A percentile compares a stretch with the other conserved stretches of the same genome.
phyloP scores from a whole-genome alignment of 2,329 filamentous ascomycete genomes.

The Aspergillus chevalieri region DNA sequence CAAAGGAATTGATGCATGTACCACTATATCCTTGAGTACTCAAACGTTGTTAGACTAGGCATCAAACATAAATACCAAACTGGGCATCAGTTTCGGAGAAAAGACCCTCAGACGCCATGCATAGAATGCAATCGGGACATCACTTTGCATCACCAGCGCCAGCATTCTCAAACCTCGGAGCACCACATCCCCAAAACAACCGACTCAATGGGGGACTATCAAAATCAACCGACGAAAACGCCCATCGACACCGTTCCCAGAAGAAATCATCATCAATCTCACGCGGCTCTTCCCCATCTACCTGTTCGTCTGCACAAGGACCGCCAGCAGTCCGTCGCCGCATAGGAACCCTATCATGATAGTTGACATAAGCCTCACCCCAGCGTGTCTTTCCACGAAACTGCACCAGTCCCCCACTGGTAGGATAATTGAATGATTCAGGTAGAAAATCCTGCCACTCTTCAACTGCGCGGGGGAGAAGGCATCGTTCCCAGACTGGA shows the following conservation, averaged over 20 bases:
- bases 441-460: slow-evolving; percentile 47
- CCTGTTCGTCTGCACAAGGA: too few species aligned
- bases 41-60: too few species aligned
- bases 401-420: slow-evolving; percentile 34
- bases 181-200: slow-evolving; percentile 9
- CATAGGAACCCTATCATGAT: slow-evolving; percentile 16
- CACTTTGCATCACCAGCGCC: background rate
- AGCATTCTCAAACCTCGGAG: background rate
- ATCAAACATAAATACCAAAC: too few species aligned
- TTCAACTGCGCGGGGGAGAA: slow-evolving; percentile 40
- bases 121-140: too few species aligned
- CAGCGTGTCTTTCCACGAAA: slow-evolving; percentile 25
- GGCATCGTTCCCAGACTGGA: slow-evolving; percentile 25
- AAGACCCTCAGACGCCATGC: too few species aligned
- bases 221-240: slow-evolving; percentile 4
- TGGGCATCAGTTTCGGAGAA: too few species aligned
- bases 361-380: slow-evolving; percentile 9
- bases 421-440: slow-evolving; percentile 30
- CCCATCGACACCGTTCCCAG: slow-evolving; percentile 11
- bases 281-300: slow-evolving; percentile 10
- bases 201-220: slow-evolving; percentile 9
- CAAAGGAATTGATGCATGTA: background rate
- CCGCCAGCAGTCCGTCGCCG: slow-evolving; percentile 10
- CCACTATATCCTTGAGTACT: background rate
- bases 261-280: slow-evolving; percentile 22